Evolutionary conservation across 2,329 filamentous ascomycete species (phyloP), one percentile per base, ranked within the genome.

Genomic region (Penicillium olsonii): DNA sequence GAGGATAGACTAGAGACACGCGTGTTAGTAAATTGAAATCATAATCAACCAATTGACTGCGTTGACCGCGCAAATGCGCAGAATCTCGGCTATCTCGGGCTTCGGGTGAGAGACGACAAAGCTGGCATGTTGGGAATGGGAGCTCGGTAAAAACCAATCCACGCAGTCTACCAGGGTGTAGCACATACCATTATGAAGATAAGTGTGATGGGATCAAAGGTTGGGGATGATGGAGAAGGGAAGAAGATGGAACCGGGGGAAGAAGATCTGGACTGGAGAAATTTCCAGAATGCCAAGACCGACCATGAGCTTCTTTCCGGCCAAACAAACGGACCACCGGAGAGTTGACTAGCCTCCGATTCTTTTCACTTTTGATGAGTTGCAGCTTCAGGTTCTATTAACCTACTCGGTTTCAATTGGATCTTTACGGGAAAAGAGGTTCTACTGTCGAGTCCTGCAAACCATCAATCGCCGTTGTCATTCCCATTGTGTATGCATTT

Each of bases 1-100:
- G 79, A 97, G 84, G 61, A 92, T 83, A 67, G 68, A 69, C 65
- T 69, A 48, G n/a, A 45, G 19, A 6, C 3, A 0, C n/a, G 9
- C 27, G 17, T 42, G 22, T 52, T 26, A 48, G 48, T 42, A 35
- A 45, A 17, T 27, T n/a, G 3, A 42, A n/a, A 45, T 47, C 45
- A 34, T 19, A 18, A 33, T n/a, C 3, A 37, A 9, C 10, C 34
- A 33, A 24, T n/a, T 19, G 15, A 33, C 44, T 19, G 22, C 5
- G 35, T 46, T 45, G 31, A 11, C 40, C 45, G 27, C 22, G 35
- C 42, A 26, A 33, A 24, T 48, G 34, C 27, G 42, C 41, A 17
- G 48, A 33, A 47, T 49, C 35, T 50, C 47, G 47, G 47, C 20
- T 50, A 45, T 29, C 27, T 39, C 47, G 35, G 46, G n/a, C 22